Conservation (phyloP, 345 rosid species). For the Rubroshorea leprosula region DNA sequence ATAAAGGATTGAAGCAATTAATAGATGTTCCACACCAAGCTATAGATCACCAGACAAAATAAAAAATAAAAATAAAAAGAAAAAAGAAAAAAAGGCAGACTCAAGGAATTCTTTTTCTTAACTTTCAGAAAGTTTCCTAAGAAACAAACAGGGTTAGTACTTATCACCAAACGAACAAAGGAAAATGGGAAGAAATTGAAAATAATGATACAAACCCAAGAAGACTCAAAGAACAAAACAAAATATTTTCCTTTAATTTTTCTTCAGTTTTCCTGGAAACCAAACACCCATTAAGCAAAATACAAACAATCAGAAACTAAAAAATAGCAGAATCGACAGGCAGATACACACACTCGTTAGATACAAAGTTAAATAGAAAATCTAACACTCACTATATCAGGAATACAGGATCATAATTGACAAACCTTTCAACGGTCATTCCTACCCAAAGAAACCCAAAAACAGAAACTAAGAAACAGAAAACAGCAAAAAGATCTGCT, state of each 20-base stretch:
- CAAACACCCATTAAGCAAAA: no score
- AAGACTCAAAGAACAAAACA: no score
- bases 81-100: not conserved
- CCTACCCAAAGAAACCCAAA: constrained; percentile 1
- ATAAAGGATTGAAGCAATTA: not conserved
- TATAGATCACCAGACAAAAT: not conserved
- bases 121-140: no score
- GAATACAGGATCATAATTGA: constrained; percentile 4
- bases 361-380: not conserved
- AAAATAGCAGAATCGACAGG: not conserved
- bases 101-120: not conserved
- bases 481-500: constrained; percentile 14
- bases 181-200: not conserved
- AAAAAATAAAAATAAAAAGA: not conserved
- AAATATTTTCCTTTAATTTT: no score
- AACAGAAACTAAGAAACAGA: constrained; percentile 5
- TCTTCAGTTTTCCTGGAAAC: no score
- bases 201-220: no score
- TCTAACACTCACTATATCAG: not conserved
- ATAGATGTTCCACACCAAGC: not conserved
- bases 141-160: no score
- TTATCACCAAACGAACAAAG: no score
- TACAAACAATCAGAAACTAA: not conserved
- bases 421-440: constrained; percentile 1
- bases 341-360: not conserved